phyloP scores from a whole-genome alignment of 177 flowering plant genomes.

The Vitis hybrid region DNA sequence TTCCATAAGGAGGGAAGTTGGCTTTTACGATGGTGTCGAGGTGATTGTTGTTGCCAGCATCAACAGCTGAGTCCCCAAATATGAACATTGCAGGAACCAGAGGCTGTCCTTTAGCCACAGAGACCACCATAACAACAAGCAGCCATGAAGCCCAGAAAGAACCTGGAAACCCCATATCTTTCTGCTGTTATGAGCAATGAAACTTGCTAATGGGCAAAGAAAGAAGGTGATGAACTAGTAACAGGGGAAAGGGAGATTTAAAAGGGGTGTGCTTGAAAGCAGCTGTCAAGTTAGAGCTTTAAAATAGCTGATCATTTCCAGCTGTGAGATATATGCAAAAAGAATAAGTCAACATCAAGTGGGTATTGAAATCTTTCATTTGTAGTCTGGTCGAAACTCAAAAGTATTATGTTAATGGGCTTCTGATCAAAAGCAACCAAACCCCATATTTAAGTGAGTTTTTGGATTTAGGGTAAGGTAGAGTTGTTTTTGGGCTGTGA shows the following conservation, averaged over 20 bases:
- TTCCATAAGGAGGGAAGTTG: constrained; percentile 80
- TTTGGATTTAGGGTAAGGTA: too few relatives aligned
- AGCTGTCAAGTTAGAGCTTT: not conserved
- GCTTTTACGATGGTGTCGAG: constrained; percentile 54
- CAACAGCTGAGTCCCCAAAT: constrained; percentile 85
- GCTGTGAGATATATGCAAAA: not conserved
- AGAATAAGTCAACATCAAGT: too few relatives aligned
- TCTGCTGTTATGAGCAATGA: not conserved
- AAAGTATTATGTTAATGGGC: too few relatives aligned
- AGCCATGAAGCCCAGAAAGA: constrained; percentile 5
- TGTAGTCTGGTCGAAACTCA: too few relatives aligned
- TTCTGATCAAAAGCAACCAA: too few relatives aligned
- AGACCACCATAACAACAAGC: constrained; percentile 6
- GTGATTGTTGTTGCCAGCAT: constrained; percentile 82
- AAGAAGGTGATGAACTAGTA: too few relatives aligned
- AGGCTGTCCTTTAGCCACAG: constrained; percentile 38
- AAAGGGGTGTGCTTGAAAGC: not conserved
- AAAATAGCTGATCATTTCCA: not conserved
- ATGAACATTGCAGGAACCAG: constrained; percentile 65
- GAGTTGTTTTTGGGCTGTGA: too few relatives aligned
- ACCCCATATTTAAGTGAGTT: too few relatives aligned
- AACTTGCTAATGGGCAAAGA: constrained; percentile 2
- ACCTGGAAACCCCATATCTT: constrained; percentile 11
- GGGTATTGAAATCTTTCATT: too few relatives aligned
- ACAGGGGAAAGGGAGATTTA: not conserved